Conservation (phyloP, 129 eudicot genomes). For the Silybum marianum region DNA sequence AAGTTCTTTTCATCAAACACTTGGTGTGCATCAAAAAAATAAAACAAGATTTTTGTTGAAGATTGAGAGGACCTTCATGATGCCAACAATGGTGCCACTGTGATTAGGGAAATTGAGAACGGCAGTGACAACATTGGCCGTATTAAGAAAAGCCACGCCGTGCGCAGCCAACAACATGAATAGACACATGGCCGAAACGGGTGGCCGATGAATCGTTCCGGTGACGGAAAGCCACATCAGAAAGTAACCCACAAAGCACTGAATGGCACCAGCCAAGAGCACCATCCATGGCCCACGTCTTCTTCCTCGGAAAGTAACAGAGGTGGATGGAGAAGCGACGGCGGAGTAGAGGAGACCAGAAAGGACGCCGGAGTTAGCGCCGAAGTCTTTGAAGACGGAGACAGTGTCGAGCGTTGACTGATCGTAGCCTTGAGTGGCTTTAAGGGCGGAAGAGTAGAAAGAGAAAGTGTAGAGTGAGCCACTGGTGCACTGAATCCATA, state of each 20-base stretch:
- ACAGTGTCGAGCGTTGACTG: constrained; percentile 74
- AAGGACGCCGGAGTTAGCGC: constrained; percentile 69
- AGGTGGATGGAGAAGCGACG: constrained; percentile 28
- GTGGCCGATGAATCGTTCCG: constrained; percentile 48
- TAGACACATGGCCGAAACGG: constrained; percentile 54
- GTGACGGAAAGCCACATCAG: constrained; percentile 74
- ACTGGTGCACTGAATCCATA: constrained; percentile 76
- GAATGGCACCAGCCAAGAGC: constrained; percentile 60
- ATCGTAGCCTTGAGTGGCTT: constrained; percentile 64
- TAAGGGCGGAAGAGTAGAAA: constrained; percentile 74
- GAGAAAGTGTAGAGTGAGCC: constrained; percentile 96
- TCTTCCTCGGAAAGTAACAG: constrained; percentile 19
- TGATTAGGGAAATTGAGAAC: constrained; percentile 66
- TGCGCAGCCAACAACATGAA: constrained; percentile 79
- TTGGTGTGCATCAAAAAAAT: not conserved
- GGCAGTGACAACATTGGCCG: constrained; percentile 83
- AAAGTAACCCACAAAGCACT: constrained; percentile 69
- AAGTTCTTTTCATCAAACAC: constrained; percentile 16
- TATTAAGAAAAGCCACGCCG: constrained; percentile 60
- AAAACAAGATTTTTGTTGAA: not conserved
- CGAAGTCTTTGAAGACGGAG: constrained; percentile 86
- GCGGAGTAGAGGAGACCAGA: constrained; percentile 69
- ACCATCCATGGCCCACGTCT: constrained; percentile 77
- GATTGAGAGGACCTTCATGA: constrained; percentile 68
- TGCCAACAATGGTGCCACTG: constrained; percentile 81